Evolutionary conservation across 352 stramenopile genomes (phyloP), one percentile per base, ranked within the genome.

Genomic region (Sclerospora graminicola): DNA sequence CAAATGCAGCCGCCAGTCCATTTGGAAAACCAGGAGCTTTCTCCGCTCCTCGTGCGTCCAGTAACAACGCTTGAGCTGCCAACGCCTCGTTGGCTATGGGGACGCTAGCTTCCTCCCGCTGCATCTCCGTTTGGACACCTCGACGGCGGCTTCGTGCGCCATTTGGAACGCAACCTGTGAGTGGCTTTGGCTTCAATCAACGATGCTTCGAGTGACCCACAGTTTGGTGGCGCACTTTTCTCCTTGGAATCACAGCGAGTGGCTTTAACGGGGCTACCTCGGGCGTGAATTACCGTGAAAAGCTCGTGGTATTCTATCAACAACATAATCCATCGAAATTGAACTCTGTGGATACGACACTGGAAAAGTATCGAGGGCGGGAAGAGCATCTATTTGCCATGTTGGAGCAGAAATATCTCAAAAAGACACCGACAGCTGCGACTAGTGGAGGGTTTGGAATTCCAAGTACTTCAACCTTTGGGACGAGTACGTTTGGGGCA

Each of bases 351-450:
- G 73, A 85, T 39, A 42, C 68, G 7, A 85, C 74, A 4, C 46
- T 88, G 40, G 69, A 70, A 42, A 85, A 86, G 51, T 88, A 88
- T 52, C 77, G 76, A 51, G 76, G 76, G 8, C 63, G 78, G 3
- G 76, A 88, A 54, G 60, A 68, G 23, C 68, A 62, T 33, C 48
- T 88, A 10, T 88, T 88, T 51, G 51, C 56, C 9, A 84, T 84
- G 71, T 58, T 88, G 8, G 73, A 88, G 45, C 70, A 83, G 31
- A 88, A 88, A 53, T 88, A 88, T 34, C 7, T 84, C 8, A 67
- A 73, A 24, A 66, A 66, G 21, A 35, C 43, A 7, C 41, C 60
- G 8, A 40, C 50, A 23, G 30, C 36, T n/a, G 20, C 45, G 5
- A 38, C 51, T n/a, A 27, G 54, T 35, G 54, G 51, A 28, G 62